A percentile compares a stretch with the other conserved stretches of the same genome.
These are phyloP conservation scores for Phyllosticta paracitricarpa DNA, from an alignment of 2,329 filamentous ascomycete genomes.

Conservation along the genomic window DNA sequence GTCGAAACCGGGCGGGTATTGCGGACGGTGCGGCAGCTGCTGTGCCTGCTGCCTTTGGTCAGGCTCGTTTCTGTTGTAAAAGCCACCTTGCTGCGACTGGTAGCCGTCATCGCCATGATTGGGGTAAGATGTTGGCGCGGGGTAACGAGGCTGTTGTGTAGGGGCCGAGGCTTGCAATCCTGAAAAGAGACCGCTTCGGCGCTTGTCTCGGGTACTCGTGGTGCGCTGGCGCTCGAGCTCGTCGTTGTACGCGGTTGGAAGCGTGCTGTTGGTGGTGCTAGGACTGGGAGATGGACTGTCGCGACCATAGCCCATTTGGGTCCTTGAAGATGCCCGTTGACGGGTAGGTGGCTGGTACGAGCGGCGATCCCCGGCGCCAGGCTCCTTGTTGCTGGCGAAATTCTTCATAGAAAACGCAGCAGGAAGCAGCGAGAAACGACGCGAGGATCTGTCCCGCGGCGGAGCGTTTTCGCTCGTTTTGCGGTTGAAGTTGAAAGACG, in stretches of 20 bases:
- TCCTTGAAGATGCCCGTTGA: conserved; percentile 22
- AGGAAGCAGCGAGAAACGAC: conserved; percentile 42
- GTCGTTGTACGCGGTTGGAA: conserved; percentile 34
- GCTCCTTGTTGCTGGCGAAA: conserved; percentile 28
- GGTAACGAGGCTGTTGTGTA: conserved; percentile 13
- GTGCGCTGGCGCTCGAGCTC: conserved; percentile 21
- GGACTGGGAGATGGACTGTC: conserved; percentile 35
- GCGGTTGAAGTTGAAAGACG: conserved; percentile 40
- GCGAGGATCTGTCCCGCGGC: conserved; percentile 25
- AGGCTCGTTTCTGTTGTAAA: conserved; percentile 24
- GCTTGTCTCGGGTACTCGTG: conserved; percentile 3
- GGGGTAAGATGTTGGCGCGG: not conserved
- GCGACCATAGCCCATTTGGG: conserved; percentile 34
- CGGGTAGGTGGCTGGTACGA: conserved; percentile 12
- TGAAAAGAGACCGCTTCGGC: not conserved
- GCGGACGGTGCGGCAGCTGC: conserved; percentile 18
- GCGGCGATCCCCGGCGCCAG: conserved; percentile 18
- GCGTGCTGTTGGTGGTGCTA: conserved; percentile 34
- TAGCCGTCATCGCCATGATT: not conserved
- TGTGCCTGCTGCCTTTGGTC: conserved; percentile 22
- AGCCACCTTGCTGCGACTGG: conserved; percentile 15
- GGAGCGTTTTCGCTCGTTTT: conserved; percentile 34
- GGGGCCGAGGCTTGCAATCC: conserved; percentile 12
- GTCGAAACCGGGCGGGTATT: conserved; percentile 33
- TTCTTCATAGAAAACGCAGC: conserved; percentile 38